These are phyloP conservation scores for Nadsonia starkeyi-henricii DNA, from an alignment of 1,139 yeast genomes.

Conservation along the genomic window DNA sequence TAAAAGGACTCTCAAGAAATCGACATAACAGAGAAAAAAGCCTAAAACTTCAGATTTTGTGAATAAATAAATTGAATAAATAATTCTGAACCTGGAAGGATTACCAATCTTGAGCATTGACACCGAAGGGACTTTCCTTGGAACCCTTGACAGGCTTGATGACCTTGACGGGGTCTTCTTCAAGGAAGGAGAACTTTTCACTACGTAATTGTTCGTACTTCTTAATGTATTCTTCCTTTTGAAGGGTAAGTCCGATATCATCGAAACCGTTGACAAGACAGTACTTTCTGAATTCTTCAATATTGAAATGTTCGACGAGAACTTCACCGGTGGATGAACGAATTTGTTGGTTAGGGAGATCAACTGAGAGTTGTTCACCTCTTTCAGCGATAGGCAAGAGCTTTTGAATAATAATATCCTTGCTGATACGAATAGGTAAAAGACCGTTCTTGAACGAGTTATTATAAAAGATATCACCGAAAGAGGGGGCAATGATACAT, in stretches of 20 bases:
- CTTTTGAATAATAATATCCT: constrained; percentile 53
- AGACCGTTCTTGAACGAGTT: constrained; percentile 93
- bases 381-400: constrained; percentile 66
- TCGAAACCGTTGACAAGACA: constrained; percentile 90
- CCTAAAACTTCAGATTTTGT: not conserved
- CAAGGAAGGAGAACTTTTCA: constrained; percentile 75
- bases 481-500: constrained; percentile 92
- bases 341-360: constrained; percentile 76
- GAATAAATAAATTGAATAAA: not conserved
- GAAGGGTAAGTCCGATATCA: constrained; percentile 89
- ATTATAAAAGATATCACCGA: constrained; percentile 95
- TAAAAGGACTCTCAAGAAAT: not conserved
- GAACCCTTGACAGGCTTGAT: constrained; percentile 56
- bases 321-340: constrained; percentile 57
- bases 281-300: constrained; percentile 86
- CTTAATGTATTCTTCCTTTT: constrained; percentile 64
- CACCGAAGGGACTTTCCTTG: constrained; percentile 56
- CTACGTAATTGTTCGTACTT: constrained; percentile 67
- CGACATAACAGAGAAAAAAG: not conserved
- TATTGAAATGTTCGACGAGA: constrained; percentile 66
- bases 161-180: constrained; percentile 50
- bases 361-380: constrained; percentile 62
- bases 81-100: not conserved
- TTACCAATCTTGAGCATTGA: constrained; percentile 69
- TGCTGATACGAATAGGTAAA: constrained; percentile 78